Evolutionary conservation across 148 eudicot species (phyloP), one percentile per base, ranked within the genome.

Genomic region (Vaccinium darrowii): DNA sequence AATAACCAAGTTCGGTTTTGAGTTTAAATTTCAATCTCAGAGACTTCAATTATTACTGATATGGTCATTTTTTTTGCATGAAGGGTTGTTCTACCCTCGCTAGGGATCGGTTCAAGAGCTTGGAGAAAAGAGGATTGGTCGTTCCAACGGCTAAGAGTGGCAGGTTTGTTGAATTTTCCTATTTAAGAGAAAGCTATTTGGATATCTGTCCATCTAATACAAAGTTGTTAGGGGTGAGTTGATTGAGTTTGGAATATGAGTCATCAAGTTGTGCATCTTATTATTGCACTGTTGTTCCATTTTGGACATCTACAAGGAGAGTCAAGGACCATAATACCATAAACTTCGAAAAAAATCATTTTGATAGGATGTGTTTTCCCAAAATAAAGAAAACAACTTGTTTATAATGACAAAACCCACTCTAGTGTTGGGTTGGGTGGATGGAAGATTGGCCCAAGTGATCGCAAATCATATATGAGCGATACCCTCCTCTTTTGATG

Each of bases 1-100:
- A 19, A 13, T 0, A 51, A 78, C 33, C 79, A 33, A n/a, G 50
- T 80, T 54, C 56, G 15, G 39, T 11, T 69, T n/a, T 84, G 27
- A 56, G 16, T 57, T 30, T 76, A 81, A 51, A 54, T 53, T 54
- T 50, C 8, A n/a, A 25, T 25, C 33, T 7, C n/a, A 52, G 7
- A n/a, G 4, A 69, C n/a, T 78, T 77, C 77, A 57, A 33, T 72
- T 3, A 30, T 33, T 49, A 57, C 27, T 79, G 83, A 43, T 43
- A 36, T 63, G 54, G 33, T 52, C 58, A 82, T 71, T 78, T 76
- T n/a, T 83, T 36, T 36, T 60, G 58, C 84, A n/a, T 88, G 88
- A 80, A 96, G 99, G 98, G 92, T 14, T 96, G 99, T 88, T 90
- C 90, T 85, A 94, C 98, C 0, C 92, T 96, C 79, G 98, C 98